phyloP scores from a whole-genome alignment of 768 basidiomycete species.

The Astraeus odoratus region DNA sequence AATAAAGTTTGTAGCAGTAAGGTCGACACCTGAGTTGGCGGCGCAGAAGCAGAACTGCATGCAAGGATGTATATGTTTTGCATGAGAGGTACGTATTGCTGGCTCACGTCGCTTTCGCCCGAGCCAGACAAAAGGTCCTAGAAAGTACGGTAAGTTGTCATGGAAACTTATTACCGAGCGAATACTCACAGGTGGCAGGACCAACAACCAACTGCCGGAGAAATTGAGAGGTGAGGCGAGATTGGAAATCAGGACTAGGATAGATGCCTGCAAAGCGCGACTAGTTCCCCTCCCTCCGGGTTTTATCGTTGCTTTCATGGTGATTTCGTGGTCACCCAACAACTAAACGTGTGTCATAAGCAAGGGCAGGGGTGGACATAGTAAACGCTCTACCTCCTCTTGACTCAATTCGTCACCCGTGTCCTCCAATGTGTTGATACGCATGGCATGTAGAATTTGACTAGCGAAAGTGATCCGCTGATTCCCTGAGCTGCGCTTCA shows the following conservation, averaged over 20 bases:
- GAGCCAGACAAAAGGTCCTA: conserved; percentile 13
- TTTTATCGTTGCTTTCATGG: conserved; percentile 47
- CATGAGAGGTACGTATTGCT: conserved; percentile 53
- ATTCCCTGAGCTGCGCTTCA: conserved; percentile 49
- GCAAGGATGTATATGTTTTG: conserved; percentile 60
- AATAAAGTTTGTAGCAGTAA: conserved; percentile 61
- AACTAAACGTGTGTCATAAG: conserved; percentile 29
- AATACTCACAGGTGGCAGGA: conserved; percentile 27
- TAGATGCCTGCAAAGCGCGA: conserved; percentile 49
- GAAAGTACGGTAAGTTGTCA: background rate
- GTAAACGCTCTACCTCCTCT: conserved; percentile 23
- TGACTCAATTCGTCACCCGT: conserved; percentile 28
- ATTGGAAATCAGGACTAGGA: conserved; percentile 45
- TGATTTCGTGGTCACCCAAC: conserved; percentile 37
- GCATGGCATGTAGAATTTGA: conserved; percentile 40
- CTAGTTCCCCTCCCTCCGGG: conserved; percentile 52
- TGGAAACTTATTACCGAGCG: background rate
- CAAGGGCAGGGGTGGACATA: background rate
- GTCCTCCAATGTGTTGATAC: conserved; percentile 37
- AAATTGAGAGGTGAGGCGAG: conserved; percentile 38
- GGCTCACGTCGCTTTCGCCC: conserved; percentile 14
- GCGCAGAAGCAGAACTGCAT: conserved; percentile 47
- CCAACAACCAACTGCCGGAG: conserved; percentile 42
- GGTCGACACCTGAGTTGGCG: conserved; percentile 38
- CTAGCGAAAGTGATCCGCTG: conserved; percentile 51